Percentiles rank a stretch among this genome's conserved stretches.
Evolutionary conservation across 2,329 filamentous ascomycete species (phyloP).

Genomic region (Hortaea sp.): DNA sequence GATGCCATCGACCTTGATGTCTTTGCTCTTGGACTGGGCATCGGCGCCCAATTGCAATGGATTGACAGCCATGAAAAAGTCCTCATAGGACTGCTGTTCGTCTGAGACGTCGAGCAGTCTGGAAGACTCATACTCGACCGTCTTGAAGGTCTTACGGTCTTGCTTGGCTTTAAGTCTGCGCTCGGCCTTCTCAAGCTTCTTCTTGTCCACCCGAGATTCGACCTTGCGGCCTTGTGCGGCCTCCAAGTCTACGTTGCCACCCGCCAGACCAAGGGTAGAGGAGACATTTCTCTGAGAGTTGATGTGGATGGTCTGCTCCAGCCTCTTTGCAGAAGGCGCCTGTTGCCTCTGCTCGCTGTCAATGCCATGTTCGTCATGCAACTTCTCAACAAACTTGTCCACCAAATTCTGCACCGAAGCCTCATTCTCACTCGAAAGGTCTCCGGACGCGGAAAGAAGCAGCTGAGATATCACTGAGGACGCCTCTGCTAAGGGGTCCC

Average conservation of each 20-base stretch:
- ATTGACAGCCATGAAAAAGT: slow-evolving; percentile 99
- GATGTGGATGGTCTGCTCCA: slow-evolving; percentile 93
- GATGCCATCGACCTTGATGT: slow-evolving; percentile 94
- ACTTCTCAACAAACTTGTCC: slow-evolving; percentile 76
- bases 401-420: slow-evolving; percentile 73
- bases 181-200: slow-evolving; percentile 98
- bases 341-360: slow-evolving; percentile 58
- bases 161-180: slow-evolving; percentile 96
- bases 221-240: slow-evolving; percentile 88
- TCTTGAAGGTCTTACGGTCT: slow-evolving; percentile 97
- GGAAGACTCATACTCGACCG: slow-evolving; percentile 93
- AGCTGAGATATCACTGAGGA: slow-evolving; percentile 77
- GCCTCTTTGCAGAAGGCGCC: slow-evolving; percentile 67
- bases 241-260: slow-evolving; percentile 79
- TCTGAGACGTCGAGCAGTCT: slow-evolving; percentile 75
- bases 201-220: slow-evolving; percentile 92
- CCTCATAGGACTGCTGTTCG: slow-evolving; percentile 85
- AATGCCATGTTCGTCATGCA: slow-evolving; percentile 61
- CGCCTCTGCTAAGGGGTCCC: slow-evolving; percentile 75
- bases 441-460: slow-evolving; percentile 84
- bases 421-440: slow-evolving; percentile 61
- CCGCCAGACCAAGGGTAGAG: slow-evolving; percentile 80
- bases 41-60: slow-evolving; percentile 76
- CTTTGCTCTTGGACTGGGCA: slow-evolving; percentile 74
- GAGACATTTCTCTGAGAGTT: slow-evolving; percentile 92